These are phyloP conservation scores for Cephaloascus albidus DNA, from an alignment of 805 yeast genomes.

Conservation along the genomic window DNA sequence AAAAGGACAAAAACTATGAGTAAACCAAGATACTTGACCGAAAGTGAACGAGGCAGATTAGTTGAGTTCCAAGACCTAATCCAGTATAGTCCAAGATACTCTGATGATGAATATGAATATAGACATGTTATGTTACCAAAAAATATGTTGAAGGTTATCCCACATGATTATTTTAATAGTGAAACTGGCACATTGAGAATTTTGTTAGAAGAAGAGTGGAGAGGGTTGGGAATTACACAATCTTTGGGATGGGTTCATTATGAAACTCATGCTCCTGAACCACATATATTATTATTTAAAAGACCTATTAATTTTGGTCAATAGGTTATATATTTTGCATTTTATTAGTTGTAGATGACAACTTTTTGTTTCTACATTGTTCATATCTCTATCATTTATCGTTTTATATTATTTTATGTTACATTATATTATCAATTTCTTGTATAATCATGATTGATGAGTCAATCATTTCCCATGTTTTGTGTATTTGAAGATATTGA, in stretches of 20 bases:
- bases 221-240: slow-evolving; percentile 96
- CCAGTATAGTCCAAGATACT: slow-evolving; percentile 88
- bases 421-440: too few species aligned
- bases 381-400: too few species aligned
- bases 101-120: slow-evolving; percentile 88
- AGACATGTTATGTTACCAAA: slow-evolving; percentile 97
- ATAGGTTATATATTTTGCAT: too few species aligned
- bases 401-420: too few species aligned
- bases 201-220: slow-evolving; percentile 93
- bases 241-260: slow-evolving; percentile 97
- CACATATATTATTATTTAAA: slow-evolving; percentile 82
- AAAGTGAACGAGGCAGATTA: slow-evolving; percentile 75
- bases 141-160: slow-evolving; percentile 88
- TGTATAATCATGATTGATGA: too few species aligned
- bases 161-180: slow-evolving; percentile 86
- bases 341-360: too few species aligned
- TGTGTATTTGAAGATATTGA: too few species aligned
- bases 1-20: slow-evolving; percentile 9
- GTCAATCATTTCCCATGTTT: too few species aligned
- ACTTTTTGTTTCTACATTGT: too few species aligned
- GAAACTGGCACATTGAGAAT: slow-evolving; percentile 92
- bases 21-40: slow-evolving; percentile 67
- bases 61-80: slow-evolving; percentile 89
- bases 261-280: slow-evolving; percentile 97
- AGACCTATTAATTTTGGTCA: slow-evolving; percentile 51